Percentiles rank a stretch among this genome's conserved stretches.
phyloP scores from a whole-genome alignment of 1,139 yeast species.

The Pichia terricola region DNA sequence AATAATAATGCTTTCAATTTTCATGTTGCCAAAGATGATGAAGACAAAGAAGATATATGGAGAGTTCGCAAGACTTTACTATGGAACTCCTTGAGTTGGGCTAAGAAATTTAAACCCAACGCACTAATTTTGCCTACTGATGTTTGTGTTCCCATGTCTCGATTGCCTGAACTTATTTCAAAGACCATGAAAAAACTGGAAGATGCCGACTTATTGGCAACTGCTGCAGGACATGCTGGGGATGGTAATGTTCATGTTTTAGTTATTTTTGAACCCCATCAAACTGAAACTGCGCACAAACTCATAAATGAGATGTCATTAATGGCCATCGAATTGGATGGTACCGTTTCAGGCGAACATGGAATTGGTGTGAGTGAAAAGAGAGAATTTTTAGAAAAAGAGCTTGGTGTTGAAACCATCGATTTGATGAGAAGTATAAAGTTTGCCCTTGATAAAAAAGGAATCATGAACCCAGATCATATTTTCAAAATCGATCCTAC shows the following conservation, averaged over 20 bases:
- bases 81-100: slow-evolving; percentile 79
- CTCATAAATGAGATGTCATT: slow-evolving; percentile 62
- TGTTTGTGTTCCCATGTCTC: slow-evolving; percentile 79
- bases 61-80: slow-evolving; percentile 79
- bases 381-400: slow-evolving; percentile 52
- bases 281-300: slow-evolving; percentile 36
- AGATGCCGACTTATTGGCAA: slow-evolving; percentile 44
- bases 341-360: slow-evolving; percentile 88
- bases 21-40: slow-evolving; percentile 53
- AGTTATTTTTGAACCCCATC: slow-evolving; percentile 46
- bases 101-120: slow-evolving; percentile 46
- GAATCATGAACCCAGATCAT: slow-evolving; percentile 74
- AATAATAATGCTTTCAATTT: slow-evolving; percentile 34
- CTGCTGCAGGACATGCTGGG: slow-evolving; percentile 74
- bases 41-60: slow-evolving; percentile 70
- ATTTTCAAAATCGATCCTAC: slow-evolving; percentile 54
- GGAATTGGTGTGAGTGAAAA: slow-evolving; percentile 75
- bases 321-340: slow-evolving; percentile 56
- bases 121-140: slow-evolving; percentile 82
- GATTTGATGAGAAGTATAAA: slow-evolving; percentile 69
- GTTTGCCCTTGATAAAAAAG: slow-evolving; percentile 59
- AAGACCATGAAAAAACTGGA: slow-evolving; percentile 51
- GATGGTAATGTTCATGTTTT: slow-evolving; percentile 88
- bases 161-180: slow-evolving; percentile 49
- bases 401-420: slow-evolving; percentile 58